Percentiles rank a stretch among this genome's conserved stretches.
Conservation (phyloP, 2,329 filamentous ascomycete species). For the Penicillium hordei region DNA sequence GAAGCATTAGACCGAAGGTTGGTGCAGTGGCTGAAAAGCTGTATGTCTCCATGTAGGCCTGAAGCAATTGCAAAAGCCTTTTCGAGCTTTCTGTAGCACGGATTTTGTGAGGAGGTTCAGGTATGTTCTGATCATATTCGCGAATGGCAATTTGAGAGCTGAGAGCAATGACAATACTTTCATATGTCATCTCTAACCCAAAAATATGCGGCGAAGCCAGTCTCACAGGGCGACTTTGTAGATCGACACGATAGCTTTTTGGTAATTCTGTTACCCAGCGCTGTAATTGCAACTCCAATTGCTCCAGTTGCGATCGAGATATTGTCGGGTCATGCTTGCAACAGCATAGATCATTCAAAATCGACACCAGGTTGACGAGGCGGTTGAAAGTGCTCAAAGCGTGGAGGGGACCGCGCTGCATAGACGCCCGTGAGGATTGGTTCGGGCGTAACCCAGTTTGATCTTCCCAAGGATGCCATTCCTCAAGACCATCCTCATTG, state of each 20-base stretch:
- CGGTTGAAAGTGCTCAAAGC: constrained; percentile 56
- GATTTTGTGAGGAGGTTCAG: constrained; percentile 23
- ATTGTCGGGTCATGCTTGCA: constrained; percentile 24
- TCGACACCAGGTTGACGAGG: constrained; percentile 43
- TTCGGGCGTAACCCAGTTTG: constrained; percentile 36
- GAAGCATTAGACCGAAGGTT: constrained; percentile 45
- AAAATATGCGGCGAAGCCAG: constrained; percentile 36
- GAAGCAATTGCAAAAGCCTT: constrained; percentile 37
- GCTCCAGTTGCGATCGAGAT: constrained; percentile 30
- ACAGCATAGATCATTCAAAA: constrained; percentile 36
- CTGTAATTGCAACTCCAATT: constrained; percentile 33
- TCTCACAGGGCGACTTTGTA: constrained; percentile 26
- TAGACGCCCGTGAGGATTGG: constrained; percentile 28
- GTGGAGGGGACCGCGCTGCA: constrained; percentile 43
- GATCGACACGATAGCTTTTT: constrained; percentile 31
- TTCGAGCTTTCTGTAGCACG: constrained; percentile 38
- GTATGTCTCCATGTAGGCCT: constrained; percentile 42
- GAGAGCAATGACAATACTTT: constrained; percentile 28
- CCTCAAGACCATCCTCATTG: constrained; percentile 67
- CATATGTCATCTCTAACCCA: constrained; percentile 37
- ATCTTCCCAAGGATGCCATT: constrained; percentile 72
- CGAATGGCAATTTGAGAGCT: constrained; percentile 29
- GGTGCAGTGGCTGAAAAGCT: constrained; percentile 42
- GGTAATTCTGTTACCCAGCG: constrained; percentile 35
- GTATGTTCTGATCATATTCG: constrained; percentile 23